A percentile compares a stretch with the other conserved stretches of the same genome.
These are phyloP conservation scores for Silybum marianum DNA, from an alignment of 129 eudicot species.

Conservation along the genomic window DNA sequence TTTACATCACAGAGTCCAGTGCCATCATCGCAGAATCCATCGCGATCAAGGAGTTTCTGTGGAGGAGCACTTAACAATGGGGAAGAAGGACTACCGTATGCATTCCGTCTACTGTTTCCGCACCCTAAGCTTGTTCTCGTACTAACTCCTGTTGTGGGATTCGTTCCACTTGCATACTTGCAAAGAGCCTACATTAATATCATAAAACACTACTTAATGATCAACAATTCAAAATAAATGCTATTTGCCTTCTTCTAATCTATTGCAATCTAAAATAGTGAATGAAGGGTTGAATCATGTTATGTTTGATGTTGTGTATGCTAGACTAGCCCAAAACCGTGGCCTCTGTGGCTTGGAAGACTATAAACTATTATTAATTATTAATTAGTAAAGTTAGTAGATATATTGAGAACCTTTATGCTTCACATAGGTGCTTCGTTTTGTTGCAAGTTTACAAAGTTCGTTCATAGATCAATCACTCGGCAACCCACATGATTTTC, in stretches of 20 bases:
- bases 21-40: conserved; percentile 82
- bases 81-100: conserved; percentile 91
- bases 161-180: conserved; percentile 96
- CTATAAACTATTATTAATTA: not conserved
- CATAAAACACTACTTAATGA: not conserved
- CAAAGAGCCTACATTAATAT: conserved; percentile 71
- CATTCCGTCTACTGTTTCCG: conserved; percentile 87
- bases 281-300: no score
- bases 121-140: conserved; percentile 93
- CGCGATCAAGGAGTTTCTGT: conserved; percentile 75
- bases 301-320: no score
- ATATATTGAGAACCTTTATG: no score
- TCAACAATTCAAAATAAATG: no score
- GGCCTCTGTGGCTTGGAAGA: no score
- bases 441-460: no score
- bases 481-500: no score
- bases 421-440: no score
- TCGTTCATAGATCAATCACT: no score
- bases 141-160: conserved; percentile 89
- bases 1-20: conserved; percentile 89
- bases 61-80: conserved; percentile 98
- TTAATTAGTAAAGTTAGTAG: not conserved
- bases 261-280: no score
- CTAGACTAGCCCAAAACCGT: not conserved
- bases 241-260: no score